These are phyloP conservation scores for Phanerochaete carnosa DNA, from an alignment of 768 basidiomycete species.

Conservation along the genomic window DNA sequence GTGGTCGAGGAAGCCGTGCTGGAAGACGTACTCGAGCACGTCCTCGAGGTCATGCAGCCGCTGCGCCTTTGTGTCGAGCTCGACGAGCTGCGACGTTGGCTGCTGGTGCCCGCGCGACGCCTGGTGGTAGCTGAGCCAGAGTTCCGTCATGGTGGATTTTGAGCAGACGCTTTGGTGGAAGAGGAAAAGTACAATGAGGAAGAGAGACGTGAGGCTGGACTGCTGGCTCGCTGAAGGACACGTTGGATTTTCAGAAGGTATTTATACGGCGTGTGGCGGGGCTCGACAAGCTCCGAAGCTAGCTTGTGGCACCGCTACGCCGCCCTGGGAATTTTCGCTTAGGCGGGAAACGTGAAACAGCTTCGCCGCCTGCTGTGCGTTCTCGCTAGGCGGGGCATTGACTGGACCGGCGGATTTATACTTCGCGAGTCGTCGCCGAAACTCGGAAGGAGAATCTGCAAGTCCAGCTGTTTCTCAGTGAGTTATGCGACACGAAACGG, in stretches of 20 bases:
- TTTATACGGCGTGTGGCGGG: not conserved
- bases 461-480: too few relatives aligned
- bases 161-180: not conserved
- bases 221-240: not conserved
- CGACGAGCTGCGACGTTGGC: constrained; percentile 43
- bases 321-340: not conserved
- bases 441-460: too few relatives aligned
- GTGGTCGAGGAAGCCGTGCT: constrained; percentile 44
- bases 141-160: constrained; percentile 28
- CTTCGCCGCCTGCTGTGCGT: too few relatives aligned
- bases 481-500: too few relatives aligned
- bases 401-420: too few relatives aligned
- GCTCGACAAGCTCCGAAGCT: not conserved
- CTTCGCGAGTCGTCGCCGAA: too few relatives aligned
- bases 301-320: not conserved
- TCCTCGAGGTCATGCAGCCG: constrained; percentile 44
- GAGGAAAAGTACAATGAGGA: not conserved
- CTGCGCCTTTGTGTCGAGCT: constrained; percentile 39
- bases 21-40: constrained; percentile 43
- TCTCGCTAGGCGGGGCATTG: too few relatives aligned
- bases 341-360: too few relatives aligned
- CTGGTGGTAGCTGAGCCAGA: constrained; percentile 49
- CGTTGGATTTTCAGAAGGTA: not conserved
- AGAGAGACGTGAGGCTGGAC: not conserved
- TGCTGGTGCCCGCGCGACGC: constrained; percentile 38